A percentile compares a stretch with the other conserved stretches of the same genome.
Conservation (phyloP, 345 rosid species). For the Salix caprea region DNA sequence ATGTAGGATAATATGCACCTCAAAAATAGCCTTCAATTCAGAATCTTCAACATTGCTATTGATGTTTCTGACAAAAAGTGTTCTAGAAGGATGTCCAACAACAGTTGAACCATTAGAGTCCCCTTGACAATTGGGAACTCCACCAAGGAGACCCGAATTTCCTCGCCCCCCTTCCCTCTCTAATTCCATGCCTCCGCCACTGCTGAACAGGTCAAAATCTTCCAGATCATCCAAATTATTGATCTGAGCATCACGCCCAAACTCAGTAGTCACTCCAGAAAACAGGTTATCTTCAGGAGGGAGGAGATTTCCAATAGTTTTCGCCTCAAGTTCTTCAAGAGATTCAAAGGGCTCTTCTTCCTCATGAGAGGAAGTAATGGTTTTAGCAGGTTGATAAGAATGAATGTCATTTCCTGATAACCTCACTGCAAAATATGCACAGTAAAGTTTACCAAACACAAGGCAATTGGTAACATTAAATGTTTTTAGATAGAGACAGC, state of each 20-base stretch:
- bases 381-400: constrained; percentile 35
- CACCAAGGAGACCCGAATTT: constrained; percentile 25
- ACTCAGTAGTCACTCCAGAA: constrained; percentile 74
- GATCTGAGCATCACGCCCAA: constrained; percentile 29
- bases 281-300: constrained; percentile 92
- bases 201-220: constrained; percentile 83
- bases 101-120: constrained; percentile 42
- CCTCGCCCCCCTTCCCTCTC: constrained; percentile 45
- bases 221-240: constrained; percentile 52
- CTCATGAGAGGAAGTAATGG: constrained; percentile 39
- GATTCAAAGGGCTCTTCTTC: constrained; percentile 74
- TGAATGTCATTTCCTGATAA: constrained; percentile 42
- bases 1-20: constrained; percentile 44
- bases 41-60: constrained; percentile 68
- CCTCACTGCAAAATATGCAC: constrained; percentile 43
- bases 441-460: neutral
- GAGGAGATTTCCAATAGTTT: constrained; percentile 86
- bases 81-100: constrained; percentile 78
- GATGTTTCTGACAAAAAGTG: constrained; percentile 74
- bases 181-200: constrained; percentile 91
- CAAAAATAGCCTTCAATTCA: constrained; percentile 68
- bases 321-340: constrained; percentile 83
- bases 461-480: neutral
- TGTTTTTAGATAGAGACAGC: neutral
- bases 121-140: constrained; percentile 37